These are phyloP conservation scores for Sphagnum tenellum DNA, from an alignment of 225 moss, liverwort and hornwort species.

Conservation along the genomic window DNA sequence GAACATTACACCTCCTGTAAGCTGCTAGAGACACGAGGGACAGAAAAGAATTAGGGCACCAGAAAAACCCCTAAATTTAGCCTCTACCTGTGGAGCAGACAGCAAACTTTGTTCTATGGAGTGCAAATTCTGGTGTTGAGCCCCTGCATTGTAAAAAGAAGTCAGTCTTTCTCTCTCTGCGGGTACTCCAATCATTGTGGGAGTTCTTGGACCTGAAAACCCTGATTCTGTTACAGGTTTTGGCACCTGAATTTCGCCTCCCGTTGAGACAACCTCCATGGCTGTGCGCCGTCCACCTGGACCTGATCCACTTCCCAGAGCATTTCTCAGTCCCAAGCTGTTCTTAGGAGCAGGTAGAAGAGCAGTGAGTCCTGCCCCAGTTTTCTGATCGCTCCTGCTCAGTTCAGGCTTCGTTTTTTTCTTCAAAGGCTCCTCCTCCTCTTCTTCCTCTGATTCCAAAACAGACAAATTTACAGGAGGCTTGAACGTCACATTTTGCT, in stretches of 20 bases:
- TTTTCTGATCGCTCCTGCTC: slow-evolving; percentile 2
- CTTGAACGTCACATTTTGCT: slow-evolving; percentile 58
- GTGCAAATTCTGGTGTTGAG: neutral
- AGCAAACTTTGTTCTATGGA: slow-evolving; percentile 20
- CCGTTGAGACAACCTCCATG: slow-evolving; percentile 37
- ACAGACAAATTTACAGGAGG: slow-evolving; percentile 65
- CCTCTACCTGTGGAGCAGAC: slow-evolving; percentile 22
- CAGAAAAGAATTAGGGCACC: no score
- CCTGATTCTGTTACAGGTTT: neutral
- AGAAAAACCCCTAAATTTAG: no score
- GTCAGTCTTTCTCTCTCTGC: neutral
- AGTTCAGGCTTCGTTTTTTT: slow-evolving; percentile 45
- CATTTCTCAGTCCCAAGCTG: slow-evolving; percentile 52
- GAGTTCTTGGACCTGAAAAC: slow-evolving; percentile 9
- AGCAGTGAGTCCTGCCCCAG: slow-evolving; percentile 35
- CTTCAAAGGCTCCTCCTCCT: slow-evolving; percentile 48
- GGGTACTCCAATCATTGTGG: slow-evolving; percentile 4
- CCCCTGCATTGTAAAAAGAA: no score
- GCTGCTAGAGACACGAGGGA: no score
- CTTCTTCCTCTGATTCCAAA: slow-evolving; percentile 46
- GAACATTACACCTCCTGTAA: no score
- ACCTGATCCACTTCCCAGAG: slow-evolving; percentile 46
- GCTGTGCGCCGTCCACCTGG: slow-evolving; percentile 60
- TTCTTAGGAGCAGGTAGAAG: slow-evolving; percentile 81
- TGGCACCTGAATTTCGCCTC: neutral